Percentiles rank a stretch among this genome's conserved stretches.
Evolutionary conservation across 306 rosid species (phyloP).

Genomic region (Morella rubra): DNA sequence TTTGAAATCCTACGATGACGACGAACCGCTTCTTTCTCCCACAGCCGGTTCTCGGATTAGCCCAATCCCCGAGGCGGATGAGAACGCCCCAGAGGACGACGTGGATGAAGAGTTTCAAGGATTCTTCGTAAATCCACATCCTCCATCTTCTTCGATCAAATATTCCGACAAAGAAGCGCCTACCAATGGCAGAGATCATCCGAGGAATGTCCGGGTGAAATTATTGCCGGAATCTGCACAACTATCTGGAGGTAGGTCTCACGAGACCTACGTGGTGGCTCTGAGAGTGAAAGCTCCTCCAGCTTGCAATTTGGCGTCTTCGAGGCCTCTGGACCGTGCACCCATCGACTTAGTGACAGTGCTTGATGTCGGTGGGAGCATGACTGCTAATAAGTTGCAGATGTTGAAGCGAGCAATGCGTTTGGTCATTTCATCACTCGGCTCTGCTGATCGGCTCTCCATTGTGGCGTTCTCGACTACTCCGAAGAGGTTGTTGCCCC

Average conservation of each 20-base stretch:
- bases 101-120: conserved; percentile 78
- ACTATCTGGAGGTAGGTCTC: conserved; percentile 46
- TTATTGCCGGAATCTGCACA: conserved; percentile 73
- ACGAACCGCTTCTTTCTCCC: conserved; percentile 64
- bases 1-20: conserved; percentile 62
- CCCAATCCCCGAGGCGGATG: conserved; percentile 73
- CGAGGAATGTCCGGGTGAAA: conserved; percentile 59
- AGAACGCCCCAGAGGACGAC: conserved; percentile 39
- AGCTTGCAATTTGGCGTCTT: conserved; percentile 16
- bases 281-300: conserved; percentile 68
- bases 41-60: conserved; percentile 48
- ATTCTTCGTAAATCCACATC: conserved; percentile 60
- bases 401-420: conserved; percentile 90
- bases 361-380: conserved; percentile 69
- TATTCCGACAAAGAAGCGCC: conserved; percentile 39
- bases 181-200: conserved; percentile 27
- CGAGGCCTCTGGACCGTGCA: conserved; percentile 45
- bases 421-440: conserved; percentile 64
- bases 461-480: conserved; percentile 67
- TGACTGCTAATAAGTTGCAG: conserved; percentile 66
- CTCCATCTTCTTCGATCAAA: conserved; percentile 45
- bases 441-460: conserved; percentile 71
- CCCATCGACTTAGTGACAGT: conserved; percentile 83
- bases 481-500: conserved; percentile 52
- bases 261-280: conserved; percentile 64